These are phyloP conservation scores for Ceraceosorus guamensis DNA, from an alignment of 1,284 basidiomycete species.

Conservation along the genomic window DNA sequence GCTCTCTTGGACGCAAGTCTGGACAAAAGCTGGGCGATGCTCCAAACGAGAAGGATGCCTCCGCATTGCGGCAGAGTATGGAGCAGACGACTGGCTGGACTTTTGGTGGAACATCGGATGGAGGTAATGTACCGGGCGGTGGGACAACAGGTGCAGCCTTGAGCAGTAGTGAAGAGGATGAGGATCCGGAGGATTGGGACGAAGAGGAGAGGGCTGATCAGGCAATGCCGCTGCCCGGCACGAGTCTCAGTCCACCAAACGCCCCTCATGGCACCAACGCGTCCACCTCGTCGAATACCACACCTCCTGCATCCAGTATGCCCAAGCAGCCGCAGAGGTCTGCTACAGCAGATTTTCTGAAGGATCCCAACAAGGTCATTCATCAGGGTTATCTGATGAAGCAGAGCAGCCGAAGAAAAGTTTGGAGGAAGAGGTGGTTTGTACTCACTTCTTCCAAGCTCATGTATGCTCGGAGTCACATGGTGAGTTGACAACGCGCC, in stretches of 20 bases:
- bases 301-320: not conserved
- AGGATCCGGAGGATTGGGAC: constrained; percentile 39
- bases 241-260: not conserved
- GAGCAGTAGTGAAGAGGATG: too few relatives aligned
- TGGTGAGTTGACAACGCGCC: too few relatives aligned
- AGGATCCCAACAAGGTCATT: constrained; percentile 40
- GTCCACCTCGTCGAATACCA: constrained; percentile 11
- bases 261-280: not conserved
- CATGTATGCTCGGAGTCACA: constrained; percentile 50
- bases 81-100: too few relatives aligned
- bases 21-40: too few relatives aligned
- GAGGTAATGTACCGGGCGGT: too few relatives aligned
- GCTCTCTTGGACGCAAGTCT: too few relatives aligned
- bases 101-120: too few relatives aligned
- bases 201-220: constrained; percentile 37
- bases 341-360: constrained; percentile 18
- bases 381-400: constrained; percentile 87
- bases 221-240: constrained; percentile 35
- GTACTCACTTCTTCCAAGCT: constrained; percentile 47
- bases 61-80: too few relatives aligned
- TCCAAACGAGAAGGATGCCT: too few relatives aligned
- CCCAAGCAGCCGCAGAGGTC: too few relatives aligned
- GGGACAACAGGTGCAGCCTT: too few relatives aligned
- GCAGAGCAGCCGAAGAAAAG: constrained; percentile 81
- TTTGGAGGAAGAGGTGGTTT: constrained; percentile 74